Evolutionary conservation across 2,329 filamentous ascomycete genomes (phyloP).

Genomic region (Epicoccum nigrum): DNA sequence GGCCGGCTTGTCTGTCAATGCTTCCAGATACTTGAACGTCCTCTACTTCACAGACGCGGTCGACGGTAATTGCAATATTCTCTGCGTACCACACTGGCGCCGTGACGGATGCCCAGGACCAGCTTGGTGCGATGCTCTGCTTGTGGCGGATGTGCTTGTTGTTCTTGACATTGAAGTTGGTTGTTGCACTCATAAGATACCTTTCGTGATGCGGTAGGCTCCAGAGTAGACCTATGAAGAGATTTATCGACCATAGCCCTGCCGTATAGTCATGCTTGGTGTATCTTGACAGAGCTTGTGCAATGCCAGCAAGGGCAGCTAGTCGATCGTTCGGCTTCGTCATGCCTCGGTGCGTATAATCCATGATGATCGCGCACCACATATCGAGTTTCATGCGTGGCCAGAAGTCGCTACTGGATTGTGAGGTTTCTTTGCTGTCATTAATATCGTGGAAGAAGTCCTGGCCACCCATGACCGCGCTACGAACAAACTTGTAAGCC

Average conservation of each 20-base stretch:
- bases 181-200: slow-evolving; percentile 9
- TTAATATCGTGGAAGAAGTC: background rate
- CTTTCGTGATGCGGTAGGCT: background rate
- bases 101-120: background rate
- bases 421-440: background rate
- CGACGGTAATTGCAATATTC: background rate
- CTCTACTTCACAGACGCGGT: background rate
- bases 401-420: background rate
- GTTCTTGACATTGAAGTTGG: slow-evolving; percentile 18
- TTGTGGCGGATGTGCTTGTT: slow-evolving; percentile 3
- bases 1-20: slow-evolving; percentile 14
- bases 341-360: slow-evolving; percentile 32
- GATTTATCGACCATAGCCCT: background rate
- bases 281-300: background rate
- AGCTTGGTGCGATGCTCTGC: background rate
- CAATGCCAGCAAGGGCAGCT: slow-evolving; percentile 28
- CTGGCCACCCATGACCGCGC: background rate
- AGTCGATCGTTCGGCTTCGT: slow-evolving; percentile 25
- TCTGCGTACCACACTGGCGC: background rate
- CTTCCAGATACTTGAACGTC: slow-evolving; percentile 11
- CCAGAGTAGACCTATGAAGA: background rate
- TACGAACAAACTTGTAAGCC: background rate
- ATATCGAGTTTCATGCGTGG: slow-evolving; percentile 11
- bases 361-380: slow-evolving; percentile 24
- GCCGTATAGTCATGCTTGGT: background rate